Evolutionary conservation across 192 early-diverging fungal species (phyloP).

Genomic region (Mortierella antarctica): DNA sequence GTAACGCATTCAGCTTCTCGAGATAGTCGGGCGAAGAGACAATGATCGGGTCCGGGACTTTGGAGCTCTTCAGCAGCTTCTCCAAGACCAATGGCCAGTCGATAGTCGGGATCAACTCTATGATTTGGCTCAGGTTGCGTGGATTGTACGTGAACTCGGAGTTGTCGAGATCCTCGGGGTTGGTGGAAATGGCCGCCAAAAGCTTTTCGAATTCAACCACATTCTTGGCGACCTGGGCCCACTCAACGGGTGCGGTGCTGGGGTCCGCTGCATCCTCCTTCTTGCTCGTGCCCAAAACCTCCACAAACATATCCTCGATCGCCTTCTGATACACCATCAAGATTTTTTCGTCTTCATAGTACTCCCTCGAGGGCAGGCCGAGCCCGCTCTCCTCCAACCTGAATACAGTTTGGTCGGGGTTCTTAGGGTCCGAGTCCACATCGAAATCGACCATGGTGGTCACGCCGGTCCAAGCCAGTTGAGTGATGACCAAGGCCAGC

Average conservation of each 20-base stretch:
- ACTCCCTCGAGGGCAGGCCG: slow-evolving; percentile 73
- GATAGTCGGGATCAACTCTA: slow-evolving; percentile 47
- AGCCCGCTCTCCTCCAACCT: slow-evolving; percentile 61
- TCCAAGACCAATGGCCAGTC: slow-evolving; percentile 54
- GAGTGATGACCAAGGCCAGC: slow-evolving; percentile 31
- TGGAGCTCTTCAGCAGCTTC: slow-evolving; percentile 13
- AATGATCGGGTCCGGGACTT: slow-evolving; percentile 54
- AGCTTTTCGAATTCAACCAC: slow-evolving; percentile 69
- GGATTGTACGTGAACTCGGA: slow-evolving; percentile 66
- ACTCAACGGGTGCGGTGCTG: background rate
- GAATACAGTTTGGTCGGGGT: slow-evolving; percentile 65
- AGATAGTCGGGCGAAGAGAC: slow-evolving; percentile 61
- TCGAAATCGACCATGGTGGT: slow-evolving; percentile 59
- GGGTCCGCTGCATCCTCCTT: background rate
- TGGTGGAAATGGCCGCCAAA: slow-evolving; percentile 61
- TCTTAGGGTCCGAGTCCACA: slow-evolving; percentile 66
- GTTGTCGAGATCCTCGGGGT: slow-evolving; percentile 60
- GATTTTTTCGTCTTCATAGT: slow-evolving; percentile 65
- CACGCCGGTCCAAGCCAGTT: slow-evolving; percentile 44
- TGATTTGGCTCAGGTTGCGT: slow-evolving; percentile 37
- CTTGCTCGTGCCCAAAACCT: slow-evolving; percentile 41
- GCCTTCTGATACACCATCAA: slow-evolving; percentile 54
- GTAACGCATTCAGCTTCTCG: slow-evolving; percentile 48
- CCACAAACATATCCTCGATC: slow-evolving; percentile 54
- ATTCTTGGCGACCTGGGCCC: slow-evolving; percentile 55